Conservation (phyloP, 352 stramenopile species). For the Phytopythium vexans region DNA sequence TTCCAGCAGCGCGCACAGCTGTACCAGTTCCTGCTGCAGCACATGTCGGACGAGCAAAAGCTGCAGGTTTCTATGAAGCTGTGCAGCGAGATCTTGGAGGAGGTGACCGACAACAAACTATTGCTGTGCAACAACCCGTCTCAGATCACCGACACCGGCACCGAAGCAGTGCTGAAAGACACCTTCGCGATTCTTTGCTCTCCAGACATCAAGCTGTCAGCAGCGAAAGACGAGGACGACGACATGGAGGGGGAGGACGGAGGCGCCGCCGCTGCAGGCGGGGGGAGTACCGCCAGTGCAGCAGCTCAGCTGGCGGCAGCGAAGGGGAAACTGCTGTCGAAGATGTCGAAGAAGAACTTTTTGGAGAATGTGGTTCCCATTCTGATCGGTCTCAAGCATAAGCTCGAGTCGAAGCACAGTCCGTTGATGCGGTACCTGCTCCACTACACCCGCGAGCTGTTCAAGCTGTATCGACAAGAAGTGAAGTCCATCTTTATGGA, state of each 20-base stretch:
- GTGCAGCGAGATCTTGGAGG: slow-evolving; percentile 91
- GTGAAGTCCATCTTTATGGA: slow-evolving; percentile 92
- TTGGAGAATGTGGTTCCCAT: slow-evolving; percentile 96
- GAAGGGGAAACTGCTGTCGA: slow-evolving; percentile 92
- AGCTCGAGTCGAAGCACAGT: slow-evolving; percentile 92
- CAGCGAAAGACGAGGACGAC: slow-evolving; percentile 46
- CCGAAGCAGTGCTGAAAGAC: slow-evolving; percentile 86
- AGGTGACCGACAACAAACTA: slow-evolving; percentile 83
- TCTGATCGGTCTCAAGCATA: slow-evolving; percentile 94
- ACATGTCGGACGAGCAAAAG: slow-evolving; percentile 96
- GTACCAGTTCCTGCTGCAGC: slow-evolving; percentile 93
- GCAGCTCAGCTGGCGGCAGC: slow-evolving; percentile 81
- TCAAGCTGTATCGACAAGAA: slow-evolving; percentile 91
- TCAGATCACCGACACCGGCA: slow-evolving; percentile 78
- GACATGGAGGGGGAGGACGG: slow-evolving; percentile 71
- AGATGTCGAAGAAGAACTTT: slow-evolving; percentile 97
- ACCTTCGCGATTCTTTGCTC: slow-evolving; percentile 86
- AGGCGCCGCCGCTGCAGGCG: slow-evolving; percentile 15
- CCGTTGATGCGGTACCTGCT: slow-evolving; percentile 93
- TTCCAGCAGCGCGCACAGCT: slow-evolving; percentile 82
- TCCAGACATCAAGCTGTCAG: slow-evolving; percentile 83
- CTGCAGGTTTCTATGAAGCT: slow-evolving; percentile 94
- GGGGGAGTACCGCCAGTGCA: slow-evolving; percentile 32
- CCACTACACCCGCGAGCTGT: slow-evolving; percentile 93
- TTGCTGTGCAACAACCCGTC: slow-evolving; percentile 69